phyloP scores from a whole-genome alignment of 164 flowering plant genomes.

The Aristolochia fimbriata region DNA sequence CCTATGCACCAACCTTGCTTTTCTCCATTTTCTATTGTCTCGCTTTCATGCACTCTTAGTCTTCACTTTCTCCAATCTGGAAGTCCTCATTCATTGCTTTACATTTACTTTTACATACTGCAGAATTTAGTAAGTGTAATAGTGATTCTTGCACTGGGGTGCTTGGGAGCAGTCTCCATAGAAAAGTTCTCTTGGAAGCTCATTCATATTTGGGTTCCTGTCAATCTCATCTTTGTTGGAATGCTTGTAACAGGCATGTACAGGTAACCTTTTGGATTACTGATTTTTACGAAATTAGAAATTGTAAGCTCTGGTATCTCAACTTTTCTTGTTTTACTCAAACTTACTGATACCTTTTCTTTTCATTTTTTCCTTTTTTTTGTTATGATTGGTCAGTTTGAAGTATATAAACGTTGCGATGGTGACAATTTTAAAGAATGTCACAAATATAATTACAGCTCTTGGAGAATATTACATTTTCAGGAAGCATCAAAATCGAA shows the following conservation, averaged over 20 bases:
- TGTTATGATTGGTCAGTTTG: conserved; percentile 35
- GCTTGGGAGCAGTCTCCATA: conserved; percentile 38
- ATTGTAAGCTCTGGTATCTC: background rate
- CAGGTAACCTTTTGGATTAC: conserved; percentile 13
- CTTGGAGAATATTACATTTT: conserved; percentile 65
- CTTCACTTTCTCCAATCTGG: background rate
- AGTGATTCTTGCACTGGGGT: conserved; percentile 32
- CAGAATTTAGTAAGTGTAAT: conserved; percentile 58
- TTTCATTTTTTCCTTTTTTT: too few relatives aligned
- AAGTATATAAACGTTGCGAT: conserved; percentile 73
- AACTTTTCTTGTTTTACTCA: background rate
- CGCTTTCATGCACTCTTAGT: background rate
- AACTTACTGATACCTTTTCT: conserved; percentile 8
- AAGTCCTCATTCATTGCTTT: background rate
- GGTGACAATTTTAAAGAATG: conserved; percentile 86
- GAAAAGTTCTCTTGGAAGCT: conserved; percentile 68
- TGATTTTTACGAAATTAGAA: background rate
- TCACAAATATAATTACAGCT: conserved; percentile 75
- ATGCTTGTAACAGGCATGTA: conserved; percentile 85
- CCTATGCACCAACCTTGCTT: too few relatives aligned
- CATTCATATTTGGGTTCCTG: conserved; percentile 64
- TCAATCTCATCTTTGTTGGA: conserved; percentile 73
- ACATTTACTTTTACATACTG: conserved; percentile 11
- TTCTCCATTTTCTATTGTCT: background rate
- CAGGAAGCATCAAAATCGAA: conserved; percentile 51